These are phyloP conservation scores for Papiliotrema fonsecae DNA, from an alignment of 1,284 basidiomycete genomes.

Conservation along the genomic window DNA sequence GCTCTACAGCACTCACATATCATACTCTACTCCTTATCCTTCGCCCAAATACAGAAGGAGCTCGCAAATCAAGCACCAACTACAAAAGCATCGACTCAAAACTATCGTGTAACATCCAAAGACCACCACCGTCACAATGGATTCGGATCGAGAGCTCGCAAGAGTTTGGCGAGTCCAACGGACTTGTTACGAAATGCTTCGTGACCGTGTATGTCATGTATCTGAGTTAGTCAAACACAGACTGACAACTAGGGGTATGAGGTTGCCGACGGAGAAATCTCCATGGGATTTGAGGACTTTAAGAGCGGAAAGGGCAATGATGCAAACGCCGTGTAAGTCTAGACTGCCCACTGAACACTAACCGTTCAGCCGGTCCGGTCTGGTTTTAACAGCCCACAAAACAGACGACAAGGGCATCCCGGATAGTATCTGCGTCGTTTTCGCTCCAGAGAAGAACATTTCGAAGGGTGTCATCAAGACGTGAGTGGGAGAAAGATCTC, in stretches of 20 bases:
- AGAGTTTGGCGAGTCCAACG: constrained; percentile 91
- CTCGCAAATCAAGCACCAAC: no score
- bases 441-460: constrained; percentile 85
- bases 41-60: no score
- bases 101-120: no score
- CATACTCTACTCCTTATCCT: no score
- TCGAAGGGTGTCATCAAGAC: constrained; percentile 94
- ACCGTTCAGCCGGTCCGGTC: no score
- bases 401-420: constrained; percentile 66
- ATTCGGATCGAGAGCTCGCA: constrained; percentile 43
- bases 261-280: constrained; percentile 48
- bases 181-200: constrained; percentile 94
- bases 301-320: constrained; percentile 34
- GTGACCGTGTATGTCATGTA: constrained; percentile 60
- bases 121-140: constrained; percentile 5
- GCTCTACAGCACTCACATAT: neutral
- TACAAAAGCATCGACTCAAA: no score
- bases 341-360: neutral
- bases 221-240: neutral
- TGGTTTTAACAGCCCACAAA: constrained; percentile 81
- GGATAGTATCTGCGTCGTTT: constrained; percentile 90
- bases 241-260: constrained; percentile 39
- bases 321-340: constrained; percentile 41
- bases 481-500: constrained; percentile 53
- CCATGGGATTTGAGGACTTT: constrained; percentile 48